These are phyloP conservation scores for Lactarius evosmus DNA, from an alignment of 768 basidiomycete species.

Conservation along the genomic window DNA sequence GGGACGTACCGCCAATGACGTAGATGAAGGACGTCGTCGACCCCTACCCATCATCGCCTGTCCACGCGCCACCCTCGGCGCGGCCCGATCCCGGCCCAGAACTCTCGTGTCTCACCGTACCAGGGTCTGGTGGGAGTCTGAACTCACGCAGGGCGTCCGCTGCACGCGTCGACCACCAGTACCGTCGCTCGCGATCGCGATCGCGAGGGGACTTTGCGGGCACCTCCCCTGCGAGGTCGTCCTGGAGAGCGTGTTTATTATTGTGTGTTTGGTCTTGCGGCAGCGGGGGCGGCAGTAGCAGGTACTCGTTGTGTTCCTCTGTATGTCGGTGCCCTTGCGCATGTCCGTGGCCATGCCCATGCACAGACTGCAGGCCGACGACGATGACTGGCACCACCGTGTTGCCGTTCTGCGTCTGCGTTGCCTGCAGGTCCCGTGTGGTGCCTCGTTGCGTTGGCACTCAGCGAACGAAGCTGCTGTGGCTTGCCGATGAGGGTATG, in stretches of 20 bases:
- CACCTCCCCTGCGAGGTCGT: background rate
- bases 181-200: constrained; percentile 33
- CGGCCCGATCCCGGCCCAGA: background rate
- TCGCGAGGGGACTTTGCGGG: background rate
- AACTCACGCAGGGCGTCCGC: constrained; percentile 59
- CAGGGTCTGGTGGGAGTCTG: constrained; percentile 34
- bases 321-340: constrained; percentile 18
- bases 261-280: background rate
- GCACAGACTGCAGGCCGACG: constrained; percentile 76
- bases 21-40: constrained; percentile 48
- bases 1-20: background rate
- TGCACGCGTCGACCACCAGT: constrained; percentile 58
- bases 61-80: background rate
- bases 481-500: background rate
- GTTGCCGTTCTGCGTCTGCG: constrained; percentile 26
- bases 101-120: constrained; percentile 27
- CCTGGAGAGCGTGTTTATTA: background rate
- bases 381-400: constrained; percentile 81
- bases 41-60: constrained; percentile 28
- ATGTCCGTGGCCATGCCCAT: constrained; percentile 36
- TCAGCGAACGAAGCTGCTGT: constrained; percentile 22
- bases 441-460: constrained; percentile 16
- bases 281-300: background rate
- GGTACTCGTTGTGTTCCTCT: constrained; percentile 9
- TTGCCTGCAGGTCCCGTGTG: constrained; percentile 15